Conservation (phyloP, 371 early-diverging fungal species). For the Phascolomyces articulosus region DNA sequence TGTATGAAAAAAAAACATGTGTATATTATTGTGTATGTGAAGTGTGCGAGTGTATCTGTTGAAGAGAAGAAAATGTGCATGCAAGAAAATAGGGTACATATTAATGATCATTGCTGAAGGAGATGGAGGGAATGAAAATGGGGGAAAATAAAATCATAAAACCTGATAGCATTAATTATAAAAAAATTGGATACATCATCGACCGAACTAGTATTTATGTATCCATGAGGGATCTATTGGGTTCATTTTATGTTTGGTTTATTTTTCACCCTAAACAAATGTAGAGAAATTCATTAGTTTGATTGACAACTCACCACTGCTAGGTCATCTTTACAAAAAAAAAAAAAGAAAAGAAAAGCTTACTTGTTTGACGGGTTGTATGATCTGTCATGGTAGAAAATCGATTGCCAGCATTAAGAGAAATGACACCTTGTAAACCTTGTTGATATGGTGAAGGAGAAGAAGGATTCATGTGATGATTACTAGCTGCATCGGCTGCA, state of each 20-base stretch:
- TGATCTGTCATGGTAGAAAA: conserved; percentile 20
- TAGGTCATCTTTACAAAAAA: not conserved
- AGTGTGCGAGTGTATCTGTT: not conserved
- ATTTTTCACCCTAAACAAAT: too few relatives aligned
- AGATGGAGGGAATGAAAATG: not conserved
- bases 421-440: conserved; percentile 18
- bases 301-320: not conserved
- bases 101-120: conserved; percentile 5
- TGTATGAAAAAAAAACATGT: not conserved
- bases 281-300: too few relatives aligned
- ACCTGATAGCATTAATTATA: too few relatives aligned
- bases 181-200: too few relatives aligned
- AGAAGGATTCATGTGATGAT: conserved; percentile 7
- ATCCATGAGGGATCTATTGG: too few relatives aligned
- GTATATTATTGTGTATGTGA: not conserved
- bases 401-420: conserved; percentile 18
- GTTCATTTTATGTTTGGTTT: too few relatives aligned
- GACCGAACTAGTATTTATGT: too few relatives aligned
- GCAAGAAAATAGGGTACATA: not conserved
- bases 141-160: not conserved
- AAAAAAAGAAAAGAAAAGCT: not conserved
- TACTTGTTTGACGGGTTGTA: not conserved
- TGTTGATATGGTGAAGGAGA: conserved; percentile 8
- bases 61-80: too few relatives aligned
- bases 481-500: conserved; percentile 53